A percentile compares a stretch with the other conserved stretches of the same genome.
Conservation (phyloP, 106 monocot genomes). For the Dendrobium catenatum region DNA sequence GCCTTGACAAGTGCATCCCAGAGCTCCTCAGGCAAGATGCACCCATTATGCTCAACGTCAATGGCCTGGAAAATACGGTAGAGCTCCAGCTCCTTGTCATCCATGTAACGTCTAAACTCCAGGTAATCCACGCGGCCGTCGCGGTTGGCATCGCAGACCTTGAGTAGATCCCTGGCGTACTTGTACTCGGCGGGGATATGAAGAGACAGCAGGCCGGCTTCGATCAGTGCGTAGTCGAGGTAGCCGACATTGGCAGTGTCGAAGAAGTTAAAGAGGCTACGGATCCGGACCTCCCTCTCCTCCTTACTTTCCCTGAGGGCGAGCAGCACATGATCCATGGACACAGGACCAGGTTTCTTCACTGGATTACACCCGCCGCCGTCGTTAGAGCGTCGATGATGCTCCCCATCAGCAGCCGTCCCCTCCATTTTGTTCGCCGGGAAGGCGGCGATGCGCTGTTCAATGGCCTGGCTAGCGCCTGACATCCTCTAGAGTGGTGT, state of each 20-base stretch:
- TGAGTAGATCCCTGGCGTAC: conserved; percentile 79
- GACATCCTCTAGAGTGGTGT: conserved; percentile 4
- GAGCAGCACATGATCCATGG: conserved; percentile 81
- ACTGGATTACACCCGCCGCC: conserved; percentile 45
- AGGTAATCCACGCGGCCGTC: conserved; percentile 74
- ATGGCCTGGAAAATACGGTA: conserved; percentile 94
- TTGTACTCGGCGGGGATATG: conserved; percentile 81
- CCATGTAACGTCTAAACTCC: conserved; percentile 80
- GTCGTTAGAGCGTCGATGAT: background rate
- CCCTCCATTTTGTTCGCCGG: background rate
- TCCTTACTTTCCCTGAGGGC: conserved; percentile 74
- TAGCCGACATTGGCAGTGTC: conserved; percentile 39
- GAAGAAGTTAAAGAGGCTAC: conserved; percentile 80
- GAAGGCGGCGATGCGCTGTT: conserved; percentile 1
- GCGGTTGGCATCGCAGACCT: conserved; percentile 65
- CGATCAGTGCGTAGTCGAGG: conserved; percentile 75
- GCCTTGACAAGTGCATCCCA: conserved; percentile 90
- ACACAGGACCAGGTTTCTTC: conserved; percentile 49
- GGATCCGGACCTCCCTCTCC: conserved; percentile 75
- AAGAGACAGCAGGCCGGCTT: conserved; percentile 57
- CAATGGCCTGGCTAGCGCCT: conserved; percentile 2
- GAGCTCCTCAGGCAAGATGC: conserved; percentile 92
- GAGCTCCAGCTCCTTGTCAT: conserved; percentile 86
- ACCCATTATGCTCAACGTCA: conserved; percentile 90
- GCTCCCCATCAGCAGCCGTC: background rate